Base-by-base conservation (phyloP, 2,329 filamentous ascomycete genomes). In the Pseudopyrenochaeta lycopersici region DNA sequence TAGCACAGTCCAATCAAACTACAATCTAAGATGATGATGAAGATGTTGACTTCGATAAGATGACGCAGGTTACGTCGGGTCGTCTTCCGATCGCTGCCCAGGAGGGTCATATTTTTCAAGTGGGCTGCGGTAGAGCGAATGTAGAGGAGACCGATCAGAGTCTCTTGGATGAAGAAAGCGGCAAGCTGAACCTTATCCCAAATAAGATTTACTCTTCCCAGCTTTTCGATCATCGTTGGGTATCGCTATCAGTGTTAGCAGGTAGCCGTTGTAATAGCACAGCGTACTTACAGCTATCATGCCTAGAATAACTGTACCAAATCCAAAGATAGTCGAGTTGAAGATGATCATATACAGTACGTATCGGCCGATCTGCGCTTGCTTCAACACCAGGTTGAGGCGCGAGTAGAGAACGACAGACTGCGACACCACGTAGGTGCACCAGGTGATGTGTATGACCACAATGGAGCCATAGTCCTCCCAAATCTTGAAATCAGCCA, bases 361-460 rank as follows among this genome's bases (percentile, higher is more conserved):
- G 1, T 77, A 72, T 3, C 75, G 55, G 2, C 53, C 47, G 2
- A 44, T 57, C 54, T 50, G 70, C 63, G 21, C 38, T 9, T 76
- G 71, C 9, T 58, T 51, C 3, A 86, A 66, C 4, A 88, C 78
- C 1, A 88, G 75, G 62, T 87, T 84, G 1, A 88, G 77, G 4
- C 86, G 78, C 1, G 85, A 87, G 72, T 85, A 88, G 0, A 88
- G 74, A 0, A 88, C 85, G 10, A 87, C 52, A 0, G 81, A 81
- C 64, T 87, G 84, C 1, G 84, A 84, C 0, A 84, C 85, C 0
- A 88, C 82, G 80, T 85, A 86, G 2, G 73, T 64, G 66, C 81
- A 82, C 82, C 85, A 83, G 5, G 82, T 83, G 1, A 87, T 51
- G n/a, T 76, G 78, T 52, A 87, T 63, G 49, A 77, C 70, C 39